Evolutionary conservation across 768 basidiomycete species (phyloP).

Genomic region (Coprinopsis strossmayeri): DNA sequence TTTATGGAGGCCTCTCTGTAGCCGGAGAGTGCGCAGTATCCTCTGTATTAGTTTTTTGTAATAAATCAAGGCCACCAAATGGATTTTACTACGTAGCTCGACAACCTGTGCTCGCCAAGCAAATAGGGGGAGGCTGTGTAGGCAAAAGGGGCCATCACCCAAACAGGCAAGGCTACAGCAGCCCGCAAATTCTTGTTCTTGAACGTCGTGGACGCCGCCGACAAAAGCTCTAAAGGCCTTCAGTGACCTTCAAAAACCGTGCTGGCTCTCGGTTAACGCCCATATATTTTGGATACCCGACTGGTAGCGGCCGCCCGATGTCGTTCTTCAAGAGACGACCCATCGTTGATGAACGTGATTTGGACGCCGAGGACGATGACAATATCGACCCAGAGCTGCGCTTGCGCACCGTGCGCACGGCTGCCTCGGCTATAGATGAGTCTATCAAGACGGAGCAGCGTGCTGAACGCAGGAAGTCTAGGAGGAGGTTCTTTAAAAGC

Average conservation of each 20-base stretch:
- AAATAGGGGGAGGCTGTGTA: too few species aligned
- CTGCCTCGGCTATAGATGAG: constrained; percentile 85
- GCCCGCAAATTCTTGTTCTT: too few species aligned
- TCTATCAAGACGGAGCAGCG: constrained; percentile 75
- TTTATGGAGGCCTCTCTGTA: too few species aligned
- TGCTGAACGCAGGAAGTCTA: constrained; percentile 49
- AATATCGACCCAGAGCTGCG: constrained; percentile 80
- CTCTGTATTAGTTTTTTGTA: too few species aligned
- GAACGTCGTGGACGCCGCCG: too few species aligned
- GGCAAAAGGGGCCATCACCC: too few species aligned
- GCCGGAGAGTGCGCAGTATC: too few species aligned
- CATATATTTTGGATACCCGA: constrained; percentile 2
- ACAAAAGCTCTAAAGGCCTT: too few species aligned
- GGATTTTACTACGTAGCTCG: too few species aligned
- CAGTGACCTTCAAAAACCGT: constrained; percentile 6
- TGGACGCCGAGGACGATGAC: constrained; percentile 59
- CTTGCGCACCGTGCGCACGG: constrained; percentile 88
- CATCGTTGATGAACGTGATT: constrained; percentile 31
- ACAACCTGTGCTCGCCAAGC: too few species aligned
- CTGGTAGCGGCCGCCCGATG: constrained; percentile 11
- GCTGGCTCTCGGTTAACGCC: constrained; percentile 8
- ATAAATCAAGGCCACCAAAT: too few species aligned
- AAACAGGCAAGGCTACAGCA: too few species aligned
- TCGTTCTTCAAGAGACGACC: constrained; percentile 39
- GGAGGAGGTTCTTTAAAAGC: constrained; percentile 49